phyloP scores from a whole-genome alignment of 2,329 filamentous ascomycete genomes.

The Beauveria caledonica region DNA sequence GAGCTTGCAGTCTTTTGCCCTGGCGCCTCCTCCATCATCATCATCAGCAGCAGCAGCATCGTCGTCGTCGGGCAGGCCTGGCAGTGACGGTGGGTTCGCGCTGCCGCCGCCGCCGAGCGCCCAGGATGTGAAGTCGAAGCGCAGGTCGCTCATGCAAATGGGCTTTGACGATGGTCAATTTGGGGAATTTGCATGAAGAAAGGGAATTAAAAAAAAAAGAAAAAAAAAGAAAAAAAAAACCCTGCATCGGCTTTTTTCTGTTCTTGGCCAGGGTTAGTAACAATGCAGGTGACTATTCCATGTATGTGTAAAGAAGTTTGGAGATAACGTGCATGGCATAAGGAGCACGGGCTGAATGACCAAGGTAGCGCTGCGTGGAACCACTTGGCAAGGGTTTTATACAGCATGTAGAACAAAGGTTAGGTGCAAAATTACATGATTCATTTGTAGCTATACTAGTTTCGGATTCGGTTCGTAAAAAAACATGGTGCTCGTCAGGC shows the following conservation, averaged over 20 bases:
- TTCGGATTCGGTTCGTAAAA: background rate
- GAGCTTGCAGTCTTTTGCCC: conserved; percentile 53
- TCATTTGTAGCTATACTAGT: too few relatives aligned
- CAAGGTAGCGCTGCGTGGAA: too few relatives aligned
- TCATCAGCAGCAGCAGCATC: conserved; percentile 21
- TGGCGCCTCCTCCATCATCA: conserved; percentile 59
- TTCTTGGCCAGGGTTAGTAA: too few relatives aligned
- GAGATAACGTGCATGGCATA: too few relatives aligned
- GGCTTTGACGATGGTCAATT: conserved; percentile 85
- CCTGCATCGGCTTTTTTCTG: too few relatives aligned
- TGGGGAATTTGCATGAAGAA: conserved; percentile 62
- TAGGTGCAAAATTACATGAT: too few relatives aligned
- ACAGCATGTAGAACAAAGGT: too few relatives aligned
- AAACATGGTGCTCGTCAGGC: background rate
- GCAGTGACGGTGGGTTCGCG: conserved; percentile 35
- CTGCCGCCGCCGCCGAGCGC: conserved; percentile 61
- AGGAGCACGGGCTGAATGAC: too few relatives aligned
- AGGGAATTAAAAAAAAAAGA: background rate
- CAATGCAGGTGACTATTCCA: too few relatives aligned
- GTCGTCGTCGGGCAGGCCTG: conserved; percentile 16
- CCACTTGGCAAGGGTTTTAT: too few relatives aligned
- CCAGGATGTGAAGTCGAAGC: conserved; percentile 52
- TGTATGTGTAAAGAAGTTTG: too few relatives aligned
- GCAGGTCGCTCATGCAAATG: conserved; percentile 52
- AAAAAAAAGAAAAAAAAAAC: background rate